A percentile compares a stretch with the other conserved stretches of the same genome.
phyloP scores from a whole-genome alignment of 2,329 filamentous ascomycete species.

The Penicillium sp. region DNA sequence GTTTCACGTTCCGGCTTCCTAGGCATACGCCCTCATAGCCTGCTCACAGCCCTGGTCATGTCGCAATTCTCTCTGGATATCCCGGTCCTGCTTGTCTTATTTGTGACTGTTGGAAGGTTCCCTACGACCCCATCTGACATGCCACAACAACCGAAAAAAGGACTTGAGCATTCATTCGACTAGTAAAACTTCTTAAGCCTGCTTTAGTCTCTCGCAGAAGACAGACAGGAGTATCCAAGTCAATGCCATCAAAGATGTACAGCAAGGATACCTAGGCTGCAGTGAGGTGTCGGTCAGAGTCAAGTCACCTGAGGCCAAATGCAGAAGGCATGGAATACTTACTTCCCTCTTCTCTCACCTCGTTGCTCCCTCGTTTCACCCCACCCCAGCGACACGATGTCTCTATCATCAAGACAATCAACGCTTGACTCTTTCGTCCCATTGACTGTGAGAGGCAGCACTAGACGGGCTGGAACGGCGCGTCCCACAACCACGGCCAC shows the following conservation, averaged over 20 bases:
- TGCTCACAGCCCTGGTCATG: too few relatives aligned
- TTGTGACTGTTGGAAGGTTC: background rate
- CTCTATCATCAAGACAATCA: conserved; percentile 11
- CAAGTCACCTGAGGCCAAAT: background rate
- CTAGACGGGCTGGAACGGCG: conserved; percentile 55
- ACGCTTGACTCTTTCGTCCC: conserved; percentile 24
- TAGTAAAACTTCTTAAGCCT: background rate
- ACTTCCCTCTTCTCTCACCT: background rate
- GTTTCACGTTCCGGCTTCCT: too few relatives aligned
- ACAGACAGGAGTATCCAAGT: background rate
- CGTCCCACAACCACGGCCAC: conserved; percentile 58
- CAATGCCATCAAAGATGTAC: background rate
- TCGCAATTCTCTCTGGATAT: too few relatives aligned
- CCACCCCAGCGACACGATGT: conserved; percentile 11
- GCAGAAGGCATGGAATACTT: background rate
- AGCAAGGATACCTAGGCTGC: too few relatives aligned
- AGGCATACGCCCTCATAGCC: too few relatives aligned
- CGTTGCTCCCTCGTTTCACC: background rate
- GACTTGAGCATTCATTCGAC: background rate
- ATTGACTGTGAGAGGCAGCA: conserved; percentile 36
- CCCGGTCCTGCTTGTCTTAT: background rate
- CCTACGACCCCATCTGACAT: background rate
- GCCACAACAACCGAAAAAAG: background rate
- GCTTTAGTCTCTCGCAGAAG: too few relatives aligned
- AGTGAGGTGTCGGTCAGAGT: background rate